Evolutionary conservation across 306 rosid genomes (phyloP).

Genomic region (Leucaena leucocephala): DNA sequence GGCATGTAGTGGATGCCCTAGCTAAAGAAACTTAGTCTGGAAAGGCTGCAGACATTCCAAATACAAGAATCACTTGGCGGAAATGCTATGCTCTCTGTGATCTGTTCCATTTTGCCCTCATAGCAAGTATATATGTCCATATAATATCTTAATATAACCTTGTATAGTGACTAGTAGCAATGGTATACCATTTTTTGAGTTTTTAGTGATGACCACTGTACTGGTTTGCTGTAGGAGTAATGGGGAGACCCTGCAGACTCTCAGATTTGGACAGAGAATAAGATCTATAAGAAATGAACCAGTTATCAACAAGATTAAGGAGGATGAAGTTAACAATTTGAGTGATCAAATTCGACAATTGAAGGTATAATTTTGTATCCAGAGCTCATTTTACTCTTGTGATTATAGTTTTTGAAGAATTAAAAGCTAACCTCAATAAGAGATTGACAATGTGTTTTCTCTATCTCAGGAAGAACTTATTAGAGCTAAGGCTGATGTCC

Average conservation of each 20-base stretch:
- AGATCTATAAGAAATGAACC: constrained; percentile 75
- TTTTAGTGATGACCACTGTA: constrained; percentile 27
- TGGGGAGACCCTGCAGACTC: constrained; percentile 66
- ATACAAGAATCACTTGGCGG: constrained; percentile 81
- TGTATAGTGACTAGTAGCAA: constrained; percentile 10
- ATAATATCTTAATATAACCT: constrained; percentile 10
- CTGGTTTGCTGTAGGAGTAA: constrained; percentile 61
- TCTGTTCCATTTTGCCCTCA: constrained; percentile 75
- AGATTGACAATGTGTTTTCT: constrained; percentile 32
- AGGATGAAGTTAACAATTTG: constrained; percentile 68
- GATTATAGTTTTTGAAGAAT: constrained; percentile 35
- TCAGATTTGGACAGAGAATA: constrained; percentile 75
- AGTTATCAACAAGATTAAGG: constrained; percentile 73
- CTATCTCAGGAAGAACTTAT: constrained; percentile 82
- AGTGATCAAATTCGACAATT: constrained; percentile 82
- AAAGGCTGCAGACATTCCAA: constrained; percentile 55
- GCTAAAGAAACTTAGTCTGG: constrained; percentile 54
- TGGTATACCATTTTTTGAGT: constrained; percentile 16
- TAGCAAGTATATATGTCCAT: constrained; percentile 56
- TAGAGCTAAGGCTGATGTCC: constrained; percentile 62
- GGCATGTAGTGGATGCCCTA: constrained; percentile 73
- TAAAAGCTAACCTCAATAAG: constrained; percentile 17
- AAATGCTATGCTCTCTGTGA: constrained; percentile 82
- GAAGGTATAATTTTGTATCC: constrained; percentile 59
- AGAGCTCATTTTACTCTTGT: neutral